Conservation (phyloP, 2,329 filamentous ascomycete species). For the Talaromyces verruculosus region DNA sequence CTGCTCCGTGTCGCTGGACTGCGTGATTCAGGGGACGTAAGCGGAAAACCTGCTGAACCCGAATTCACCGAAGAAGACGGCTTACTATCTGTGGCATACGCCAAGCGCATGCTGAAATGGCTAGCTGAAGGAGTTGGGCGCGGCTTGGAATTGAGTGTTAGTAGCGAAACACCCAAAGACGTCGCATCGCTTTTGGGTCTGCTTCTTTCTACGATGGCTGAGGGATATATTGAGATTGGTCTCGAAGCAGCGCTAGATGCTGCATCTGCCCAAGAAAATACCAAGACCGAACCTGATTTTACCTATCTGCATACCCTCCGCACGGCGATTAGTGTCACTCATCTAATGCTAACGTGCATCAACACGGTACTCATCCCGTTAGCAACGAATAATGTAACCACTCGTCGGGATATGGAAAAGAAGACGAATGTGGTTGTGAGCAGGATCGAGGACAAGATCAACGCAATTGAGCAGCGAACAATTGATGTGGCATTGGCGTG, state of each 20-base stretch:
- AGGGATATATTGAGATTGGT: constrained; percentile 69
- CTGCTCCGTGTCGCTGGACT: constrained; percentile 86
- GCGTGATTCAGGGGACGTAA: constrained; percentile 63
- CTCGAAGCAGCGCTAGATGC: constrained; percentile 71
- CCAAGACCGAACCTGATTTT: constrained; percentile 83
- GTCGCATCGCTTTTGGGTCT: constrained; percentile 81
- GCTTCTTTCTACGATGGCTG: constrained; percentile 81
- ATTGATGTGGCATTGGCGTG: constrained; percentile 74
- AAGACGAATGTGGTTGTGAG: constrained; percentile 71
- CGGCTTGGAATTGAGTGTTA: constrained; percentile 83
- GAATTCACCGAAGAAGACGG: constrained; percentile 91
- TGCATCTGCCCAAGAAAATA: constrained; percentile 72
- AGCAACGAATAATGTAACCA: constrained; percentile 84
- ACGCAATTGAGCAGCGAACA: constrained; percentile 66
- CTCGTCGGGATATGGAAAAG: constrained; percentile 85
- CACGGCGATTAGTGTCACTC: constrained; percentile 81
- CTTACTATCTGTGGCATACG: constrained; percentile 73
- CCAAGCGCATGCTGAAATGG: constrained; percentile 99
- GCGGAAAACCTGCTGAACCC: constrained; percentile 71
- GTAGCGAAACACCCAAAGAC: constrained; percentile 89
- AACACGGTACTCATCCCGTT: constrained; percentile 86
- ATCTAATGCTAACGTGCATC: constrained; percentile 90
- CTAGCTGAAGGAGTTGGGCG: constrained; percentile 90
- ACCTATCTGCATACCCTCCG: constrained; percentile 76
- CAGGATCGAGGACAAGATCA: constrained; percentile 81